A percentile compares a stretch with the other conserved stretches of the same genome.
phyloP scores from a whole-genome alignment of 768 basidiomycete species.

The Tephrocybe rancida region DNA sequence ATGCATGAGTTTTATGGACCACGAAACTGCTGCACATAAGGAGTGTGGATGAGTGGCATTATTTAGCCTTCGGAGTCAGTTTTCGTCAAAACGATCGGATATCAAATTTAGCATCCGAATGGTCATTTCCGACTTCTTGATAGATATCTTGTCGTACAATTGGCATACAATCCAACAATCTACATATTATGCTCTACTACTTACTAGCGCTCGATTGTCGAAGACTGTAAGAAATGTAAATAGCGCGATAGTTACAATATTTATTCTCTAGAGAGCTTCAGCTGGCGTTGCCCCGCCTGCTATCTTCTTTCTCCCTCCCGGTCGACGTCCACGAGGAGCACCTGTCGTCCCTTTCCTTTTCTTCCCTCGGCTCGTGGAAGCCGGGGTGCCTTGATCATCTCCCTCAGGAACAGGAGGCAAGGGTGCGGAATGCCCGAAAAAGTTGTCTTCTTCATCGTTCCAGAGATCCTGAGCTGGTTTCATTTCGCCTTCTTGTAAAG shows the following conservation, averaged over 20 bases:
- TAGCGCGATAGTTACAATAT: constrained; percentile 6
- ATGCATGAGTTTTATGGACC: constrained; percentile 21
- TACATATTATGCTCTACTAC: no score
- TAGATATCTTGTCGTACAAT: no score
- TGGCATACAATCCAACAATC: no score
- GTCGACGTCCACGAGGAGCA: constrained; percentile 40
- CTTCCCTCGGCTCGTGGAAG: constrained; percentile 39
- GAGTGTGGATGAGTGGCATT: constrained; percentile 8
- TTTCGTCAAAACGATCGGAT: constrained; percentile 15
- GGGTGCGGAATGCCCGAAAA: constrained; percentile 65
- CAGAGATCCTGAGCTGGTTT: constrained; percentile 66
- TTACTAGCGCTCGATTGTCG: no score
- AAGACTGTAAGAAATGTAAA: constrained; percentile 12
- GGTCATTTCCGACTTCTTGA: neutral
- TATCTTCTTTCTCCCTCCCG: constrained; percentile 39
- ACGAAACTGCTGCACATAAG: constrained; percentile 19
- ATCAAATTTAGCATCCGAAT: constrained; percentile 6
- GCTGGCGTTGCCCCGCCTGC: constrained; percentile 6
- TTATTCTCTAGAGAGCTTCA: constrained; percentile 1
- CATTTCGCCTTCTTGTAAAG: constrained; percentile 32
- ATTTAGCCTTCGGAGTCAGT: constrained; percentile 7
- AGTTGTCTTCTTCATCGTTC: constrained; percentile 88
- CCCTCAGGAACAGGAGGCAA: constrained; percentile 27
- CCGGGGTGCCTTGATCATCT: constrained; percentile 37
- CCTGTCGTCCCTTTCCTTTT: constrained; percentile 41